Conservation (phyloP, 1,139 yeast species). For the Candida pseudoviswanathii region DNA sequence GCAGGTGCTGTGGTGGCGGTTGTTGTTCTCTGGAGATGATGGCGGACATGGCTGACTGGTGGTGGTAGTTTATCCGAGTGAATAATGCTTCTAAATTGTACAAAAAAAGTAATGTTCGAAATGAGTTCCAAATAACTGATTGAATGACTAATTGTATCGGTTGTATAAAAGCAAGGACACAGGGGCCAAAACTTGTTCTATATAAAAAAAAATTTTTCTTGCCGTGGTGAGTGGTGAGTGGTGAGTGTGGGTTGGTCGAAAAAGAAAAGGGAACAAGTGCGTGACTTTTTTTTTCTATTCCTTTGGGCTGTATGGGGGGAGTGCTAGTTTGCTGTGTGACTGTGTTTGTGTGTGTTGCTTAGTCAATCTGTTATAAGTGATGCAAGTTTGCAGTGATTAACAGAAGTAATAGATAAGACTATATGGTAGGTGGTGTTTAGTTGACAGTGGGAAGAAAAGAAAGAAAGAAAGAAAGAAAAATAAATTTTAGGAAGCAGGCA, state of each 20-base stretch:
- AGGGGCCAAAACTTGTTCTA: no score
- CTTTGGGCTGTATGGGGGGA: no score
- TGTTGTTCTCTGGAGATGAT: constrained; percentile 3
- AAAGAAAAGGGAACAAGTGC: background rate
- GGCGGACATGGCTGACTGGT: background rate
- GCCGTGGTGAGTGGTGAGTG: no score
- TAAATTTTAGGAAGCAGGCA: no score
- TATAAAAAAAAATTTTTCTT: background rate
- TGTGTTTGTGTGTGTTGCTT: no score
- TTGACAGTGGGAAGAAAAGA: background rate
- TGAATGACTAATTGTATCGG: background rate
- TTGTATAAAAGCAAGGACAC: background rate
- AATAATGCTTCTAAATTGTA: background rate
- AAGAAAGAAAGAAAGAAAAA: no score
- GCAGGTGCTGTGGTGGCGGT: background rate
- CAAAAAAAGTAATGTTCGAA: background rate
- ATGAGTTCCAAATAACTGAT: background rate
- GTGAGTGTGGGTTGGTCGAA: background rate
- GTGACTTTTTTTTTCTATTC: background rate
- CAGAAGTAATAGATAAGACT: no score
- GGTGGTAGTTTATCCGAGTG: background rate
- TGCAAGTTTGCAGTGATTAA: no score
- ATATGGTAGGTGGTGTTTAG: no score
- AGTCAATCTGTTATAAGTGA: no score
- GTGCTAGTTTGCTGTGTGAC: no score